These are phyloP conservation scores for Chrysoporthe deuterocubensis DNA, from an alignment of 2,329 filamentous ascomycete species.

Conservation along the genomic window DNA sequence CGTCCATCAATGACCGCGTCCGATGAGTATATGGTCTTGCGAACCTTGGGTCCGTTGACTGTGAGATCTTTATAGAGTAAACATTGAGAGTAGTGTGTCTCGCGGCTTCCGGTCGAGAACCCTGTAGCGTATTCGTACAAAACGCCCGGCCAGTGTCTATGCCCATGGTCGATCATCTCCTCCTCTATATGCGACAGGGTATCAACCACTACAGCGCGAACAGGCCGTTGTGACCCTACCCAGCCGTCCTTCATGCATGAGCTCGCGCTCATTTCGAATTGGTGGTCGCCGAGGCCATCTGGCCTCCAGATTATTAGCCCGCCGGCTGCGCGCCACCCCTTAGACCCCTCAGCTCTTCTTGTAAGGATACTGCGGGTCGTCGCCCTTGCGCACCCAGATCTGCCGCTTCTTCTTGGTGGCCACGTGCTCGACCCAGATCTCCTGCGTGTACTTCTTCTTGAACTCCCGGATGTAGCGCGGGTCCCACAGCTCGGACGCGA, in stretches of 20 bases:
- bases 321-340: background rate
- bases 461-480: conserved; percentile 86
- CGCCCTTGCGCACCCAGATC: conserved; percentile 85
- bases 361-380: conserved; percentile 68
- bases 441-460: conserved; percentile 72
- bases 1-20: background rate
- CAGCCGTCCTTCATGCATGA: background rate
- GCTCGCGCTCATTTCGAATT: no score
- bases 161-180: background rate
- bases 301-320: no score
- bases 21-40: background rate
- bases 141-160: background rate
- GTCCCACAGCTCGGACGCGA: conserved; percentile 96
- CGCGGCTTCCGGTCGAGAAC: background rate
- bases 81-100: conserved; percentile 4
- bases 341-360: conserved; percentile 40
- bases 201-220: background rate
- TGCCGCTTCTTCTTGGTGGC: conserved; percentile 87
- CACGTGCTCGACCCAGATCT: conserved; percentile 89
- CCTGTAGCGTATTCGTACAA: conserved; percentile 1
- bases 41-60: background rate
- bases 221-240: background rate
- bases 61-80: background rate
- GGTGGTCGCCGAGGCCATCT: no score
- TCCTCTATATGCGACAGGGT: background rate